A percentile compares a stretch with the other conserved stretches of the same genome.
phyloP scores from a whole-genome alignment of 2,329 filamentous ascomycete species.

The Penicillium thymicola region DNA sequence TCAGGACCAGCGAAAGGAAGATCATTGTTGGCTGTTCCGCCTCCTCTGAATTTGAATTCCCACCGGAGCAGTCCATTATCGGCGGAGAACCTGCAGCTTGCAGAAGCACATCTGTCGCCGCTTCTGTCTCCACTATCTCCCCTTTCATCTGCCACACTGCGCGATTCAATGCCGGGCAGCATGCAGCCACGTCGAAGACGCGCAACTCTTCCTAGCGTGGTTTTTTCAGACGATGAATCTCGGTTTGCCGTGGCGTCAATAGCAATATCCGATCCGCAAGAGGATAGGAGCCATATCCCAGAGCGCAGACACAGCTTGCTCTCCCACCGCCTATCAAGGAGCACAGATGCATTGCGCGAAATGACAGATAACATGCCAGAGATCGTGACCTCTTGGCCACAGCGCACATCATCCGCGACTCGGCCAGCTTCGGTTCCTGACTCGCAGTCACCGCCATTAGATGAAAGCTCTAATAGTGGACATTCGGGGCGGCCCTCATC shows the following conservation, averaged over 20 bases:
- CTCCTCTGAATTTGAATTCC: conserved; percentile 26
- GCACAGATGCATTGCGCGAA: conserved; percentile 41
- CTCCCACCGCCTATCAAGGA: conserved; percentile 43
- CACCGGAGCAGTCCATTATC: conserved; percentile 23
- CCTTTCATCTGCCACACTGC: conserved; percentile 15
- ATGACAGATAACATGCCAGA: conserved; percentile 36
- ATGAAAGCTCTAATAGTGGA: conserved; percentile 28
- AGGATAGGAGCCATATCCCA: conserved; percentile 14
- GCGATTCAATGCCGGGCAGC: conserved; percentile 21
- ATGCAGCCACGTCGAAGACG: conserved; percentile 33
- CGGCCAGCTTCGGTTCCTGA: conserved; percentile 40
- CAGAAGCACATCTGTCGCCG: conserved; percentile 16
- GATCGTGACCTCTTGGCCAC: conserved; percentile 42
- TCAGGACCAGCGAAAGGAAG: conserved; percentile 17
- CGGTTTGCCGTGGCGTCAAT: conserved; percentile 28
- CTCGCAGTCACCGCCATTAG: conserved; percentile 28
- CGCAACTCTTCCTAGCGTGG: conserved; percentile 45
- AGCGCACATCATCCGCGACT: conserved; percentile 43
- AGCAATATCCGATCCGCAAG: conserved; percentile 24
- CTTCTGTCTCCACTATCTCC: conserved; percentile 10
- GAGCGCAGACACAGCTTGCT: conserved; percentile 23
- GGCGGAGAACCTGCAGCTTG: conserved; percentile 19
- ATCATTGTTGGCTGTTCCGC: conserved; percentile 23
- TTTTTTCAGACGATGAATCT: conserved; percentile 42
- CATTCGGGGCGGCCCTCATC: conserved; percentile 28